Evolutionary conservation across 1,284 basidiomycete genomes (phyloP), one percentile per base, ranked within the genome.

Genomic region (Trichosporon sp.): DNA sequence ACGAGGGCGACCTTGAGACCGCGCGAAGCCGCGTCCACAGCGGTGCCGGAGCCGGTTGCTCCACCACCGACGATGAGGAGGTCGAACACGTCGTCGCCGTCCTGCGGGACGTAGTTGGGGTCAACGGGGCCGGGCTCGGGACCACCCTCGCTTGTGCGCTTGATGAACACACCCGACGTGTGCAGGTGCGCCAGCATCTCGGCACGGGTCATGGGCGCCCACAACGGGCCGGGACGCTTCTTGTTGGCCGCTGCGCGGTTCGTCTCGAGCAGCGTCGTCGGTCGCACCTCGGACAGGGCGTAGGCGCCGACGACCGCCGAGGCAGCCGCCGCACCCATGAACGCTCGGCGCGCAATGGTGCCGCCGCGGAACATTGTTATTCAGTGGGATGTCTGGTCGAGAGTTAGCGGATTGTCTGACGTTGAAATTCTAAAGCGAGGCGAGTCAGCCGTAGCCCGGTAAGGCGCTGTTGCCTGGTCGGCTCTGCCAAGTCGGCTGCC

Each of bases 1-100:
- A 98, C 95, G 75, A 98, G 86, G 0, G 94, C 96, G 21, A 98
- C 95, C 80, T 90, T 93, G 73, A 99, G 87, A 0, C 96, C 96
- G 70, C 96, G 87, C 77, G 90, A 93, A 11, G 92, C 94, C 38
- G 96, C 96, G 83, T 99, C 96, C 32, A 98, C 88, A 4, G 95
- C 96, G 5, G 95, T 91, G 70, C 96, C 96, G 0, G 95, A 91
- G 61, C 96, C 96, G 0, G 95, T 98, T 1, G 96, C 96, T 54
- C 96, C 96, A 70, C 87, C 88, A 66, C 96, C 96, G 26, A 96
- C 92, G 68, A 98, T 90, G 73, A 98, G 86, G 54, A 97, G 87
- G 73, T 98, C 84, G 81, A 94, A 94, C 74, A 92, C 91, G 76
- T 89, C 88, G 12, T 89, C 87, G 56, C 75, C 78, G 21, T 68